Evolutionary conservation across 2,329 filamentous ascomycete species (phyloP), one percentile per base, ranked within the genome.

Genomic region (Colletotrichum sp.): DNA sequence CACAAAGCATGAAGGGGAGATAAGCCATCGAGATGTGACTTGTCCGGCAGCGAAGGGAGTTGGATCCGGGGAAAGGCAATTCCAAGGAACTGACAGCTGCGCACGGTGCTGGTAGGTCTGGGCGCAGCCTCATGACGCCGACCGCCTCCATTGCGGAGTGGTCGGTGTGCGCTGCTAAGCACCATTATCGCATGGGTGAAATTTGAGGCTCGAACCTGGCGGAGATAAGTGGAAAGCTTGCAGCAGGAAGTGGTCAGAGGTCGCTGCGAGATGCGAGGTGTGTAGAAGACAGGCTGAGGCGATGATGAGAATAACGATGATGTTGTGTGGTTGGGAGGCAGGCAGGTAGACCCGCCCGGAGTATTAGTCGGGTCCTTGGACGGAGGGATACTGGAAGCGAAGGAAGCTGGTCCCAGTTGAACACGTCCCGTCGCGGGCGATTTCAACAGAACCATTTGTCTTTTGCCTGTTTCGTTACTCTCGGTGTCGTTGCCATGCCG

Each of bases 1-100:
- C 64, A n/a, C 67, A 67, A 68, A 68, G 70, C 64, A 65, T 48
- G 21, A 30, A 60, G 26, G 24, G 13, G 64, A 75, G 73, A 73
- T 68, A 68, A 75, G 73, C 56, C 26, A 48, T n/a, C 26, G 38
- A 32, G 18, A 5, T 62, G 38, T 75, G 73, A 75, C 73, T 73
- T 73, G 73, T 52, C 64, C 70, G 64, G 70, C 73, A 73, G 34
- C 16, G 30, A 56, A 65, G 18, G 61, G 26, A 73, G n/a, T 64
- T 52, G 21, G 64, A 73, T 75, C 73, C 64, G 73, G 56, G 73
- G 64, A 73, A 75, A 75, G 55, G 64, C 65, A 68, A 64, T 68
- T 58, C 10, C 68, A 34, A 10, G 43, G 28, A 64, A 36, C 32
- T 65, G 64, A 68, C 69, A 68, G 73, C 56, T 67, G 58, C 12